Base-by-base conservation (phyloP, 2,329 filamentous ascomycete genomes). In the Aphanocladium album region DNA sequence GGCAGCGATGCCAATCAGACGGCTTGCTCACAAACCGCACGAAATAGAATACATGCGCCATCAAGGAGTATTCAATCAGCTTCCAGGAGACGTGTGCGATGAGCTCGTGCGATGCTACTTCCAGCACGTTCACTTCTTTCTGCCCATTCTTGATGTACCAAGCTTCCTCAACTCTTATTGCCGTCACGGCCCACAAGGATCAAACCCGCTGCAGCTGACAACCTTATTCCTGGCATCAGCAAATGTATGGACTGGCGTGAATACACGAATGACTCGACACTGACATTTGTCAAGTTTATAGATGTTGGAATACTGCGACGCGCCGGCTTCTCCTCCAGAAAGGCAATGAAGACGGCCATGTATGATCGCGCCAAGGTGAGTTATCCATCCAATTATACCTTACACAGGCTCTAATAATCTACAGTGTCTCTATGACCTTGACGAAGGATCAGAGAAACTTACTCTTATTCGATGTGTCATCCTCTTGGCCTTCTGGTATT, bases 11-110 rank as follows among this genome's bases (percentile, higher is more conserved):
- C 19, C 27, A 11, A 33, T 19, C 9, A 39, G 8, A n/a, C 19
- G 11, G n/a, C 54, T 27, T 2, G 19, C 43, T 35, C 41, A 43
- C 27, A 60, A 57, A 57, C 51, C 25, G 5, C 25, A 56, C n/a
- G 50, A 60, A 16, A 25, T 45, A 7, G 50, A 60, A 43, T 60
- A 60, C 51, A 55, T 60, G 59, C 59, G 43, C 30, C 30, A 47
- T 8, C 33, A 55, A 41, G 59, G 59, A 7, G 50, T 41, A 17
- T 56, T 56, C 19, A 11, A n/a, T 7, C 30, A 30, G n/a, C 37
- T 60, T 8, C 33, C 59, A 5, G n/a, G 37, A 17, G 51, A 57
- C 21, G 30, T 55, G 9, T 56, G 52, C n/a, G 59, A 55, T n/a
- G 43, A 23, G 21, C 46, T 60, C 19, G 49, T 60, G 12, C 39